These are phyloP conservation scores for Entomortierella parvispora DNA, from an alignment of 192 early-diverging fungal genomes.

Conservation along the genomic window DNA sequence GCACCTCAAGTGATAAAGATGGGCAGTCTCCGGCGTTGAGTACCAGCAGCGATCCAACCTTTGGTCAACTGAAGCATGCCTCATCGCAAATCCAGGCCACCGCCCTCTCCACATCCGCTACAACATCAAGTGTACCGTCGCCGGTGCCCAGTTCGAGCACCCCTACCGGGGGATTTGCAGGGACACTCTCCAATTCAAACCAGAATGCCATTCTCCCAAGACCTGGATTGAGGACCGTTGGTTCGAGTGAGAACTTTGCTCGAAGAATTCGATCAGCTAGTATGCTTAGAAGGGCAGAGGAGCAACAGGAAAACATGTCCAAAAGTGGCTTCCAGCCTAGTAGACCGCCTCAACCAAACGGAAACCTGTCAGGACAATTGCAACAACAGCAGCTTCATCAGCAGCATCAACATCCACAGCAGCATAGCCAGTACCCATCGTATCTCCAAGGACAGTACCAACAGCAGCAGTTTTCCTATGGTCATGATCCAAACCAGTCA, in stretches of 20 bases:
- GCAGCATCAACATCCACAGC: slow-evolving; percentile 14
- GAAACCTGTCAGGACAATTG: slow-evolving; percentile 5
- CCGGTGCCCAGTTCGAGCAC: slow-evolving; percentile 18
- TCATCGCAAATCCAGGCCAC: slow-evolving; percentile 12
- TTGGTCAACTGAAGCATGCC: slow-evolving; percentile 13
- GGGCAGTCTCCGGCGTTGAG: slow-evolving; percentile 36
- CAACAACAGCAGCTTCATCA: slow-evolving; percentile 15
- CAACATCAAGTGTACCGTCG: slow-evolving; percentile 12
- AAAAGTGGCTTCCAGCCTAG: slow-evolving; percentile 46
- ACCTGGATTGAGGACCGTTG: slow-evolving; percentile 37
- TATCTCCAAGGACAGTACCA: slow-evolving; percentile 13
- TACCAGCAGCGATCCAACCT: slow-evolving; percentile 22
- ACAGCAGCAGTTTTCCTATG: slow-evolving; percentile 35
- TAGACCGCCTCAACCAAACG: slow-evolving; percentile 15
- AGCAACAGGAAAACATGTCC: slow-evolving; percentile 44
- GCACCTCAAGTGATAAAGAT: slow-evolving; percentile 25
- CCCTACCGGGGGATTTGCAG: slow-evolving; percentile 6
- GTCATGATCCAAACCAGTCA: slow-evolving; percentile 15
- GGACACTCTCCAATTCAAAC: slow-evolving; percentile 4
- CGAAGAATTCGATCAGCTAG: slow-evolving; percentile 60
- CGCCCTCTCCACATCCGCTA: slow-evolving; percentile 18
- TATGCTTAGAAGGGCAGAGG: slow-evolving; percentile 52
- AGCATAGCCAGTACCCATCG: slow-evolving; percentile 3
- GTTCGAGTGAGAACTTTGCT: slow-evolving; percentile 51
- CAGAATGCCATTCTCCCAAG: slow-evolving; percentile 17